A percentile compares a stretch with the other conserved stretches of the same genome.
phyloP scores from a whole-genome alignment of 139 green algal species.

The Ulvella scutata region DNA sequence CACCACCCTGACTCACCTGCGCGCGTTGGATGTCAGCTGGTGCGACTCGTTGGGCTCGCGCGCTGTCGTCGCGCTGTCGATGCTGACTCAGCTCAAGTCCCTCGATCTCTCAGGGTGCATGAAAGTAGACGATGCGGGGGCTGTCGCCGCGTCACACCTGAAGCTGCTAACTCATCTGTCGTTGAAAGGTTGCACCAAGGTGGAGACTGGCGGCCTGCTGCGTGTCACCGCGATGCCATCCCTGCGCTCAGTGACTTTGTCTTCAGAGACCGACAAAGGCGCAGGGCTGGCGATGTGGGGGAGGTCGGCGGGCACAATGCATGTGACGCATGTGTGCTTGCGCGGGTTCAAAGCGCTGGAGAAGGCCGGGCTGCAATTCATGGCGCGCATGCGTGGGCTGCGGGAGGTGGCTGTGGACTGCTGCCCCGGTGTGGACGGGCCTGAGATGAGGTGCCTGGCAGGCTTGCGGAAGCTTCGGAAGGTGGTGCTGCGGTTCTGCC shows the following conservation, averaged over 20 bases:
- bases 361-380: background rate
- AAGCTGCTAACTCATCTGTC: background rate
- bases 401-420: background rate
- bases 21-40: background rate
- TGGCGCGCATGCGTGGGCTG: background rate
- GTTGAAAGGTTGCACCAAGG: background rate
- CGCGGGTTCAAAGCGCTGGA: background rate
- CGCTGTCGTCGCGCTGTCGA: background rate
- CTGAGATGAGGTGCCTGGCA: background rate
- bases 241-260: background rate
- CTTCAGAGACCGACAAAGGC: background rate
- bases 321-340: background rate
- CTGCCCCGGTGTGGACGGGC: background rate
- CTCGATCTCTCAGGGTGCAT: background rate
- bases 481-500: conserved; percentile 1
- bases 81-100: background rate
- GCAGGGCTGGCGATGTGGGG: background rate
- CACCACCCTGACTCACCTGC: background rate
- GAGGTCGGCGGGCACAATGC: too few species aligned
- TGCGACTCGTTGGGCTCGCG: background rate
- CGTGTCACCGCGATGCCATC: background rate
- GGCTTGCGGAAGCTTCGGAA: background rate
- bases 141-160: background rate
- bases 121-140: background rate
- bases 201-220: background rate